A percentile compares a stretch with the other conserved stretches of the same genome.
phyloP scores from a whole-genome alignment of 2,329 filamentous ascomycete genomes.

The Malbranchea cinnamomea region DNA sequence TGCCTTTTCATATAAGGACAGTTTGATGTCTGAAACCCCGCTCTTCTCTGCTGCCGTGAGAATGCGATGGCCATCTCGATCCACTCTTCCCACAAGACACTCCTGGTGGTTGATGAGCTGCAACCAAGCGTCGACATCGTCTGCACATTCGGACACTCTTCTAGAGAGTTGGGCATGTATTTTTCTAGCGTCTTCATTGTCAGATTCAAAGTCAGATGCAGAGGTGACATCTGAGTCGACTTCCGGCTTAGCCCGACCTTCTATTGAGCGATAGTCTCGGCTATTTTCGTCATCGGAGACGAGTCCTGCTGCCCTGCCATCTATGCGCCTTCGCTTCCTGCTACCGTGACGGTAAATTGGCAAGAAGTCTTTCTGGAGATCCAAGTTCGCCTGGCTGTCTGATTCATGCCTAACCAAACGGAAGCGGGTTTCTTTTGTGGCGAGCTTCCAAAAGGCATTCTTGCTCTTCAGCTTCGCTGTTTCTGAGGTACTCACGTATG shows the following conservation, averaged over 20 bases:
- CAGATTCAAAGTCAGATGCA: conserved; percentile 29
- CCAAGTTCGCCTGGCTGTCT: conserved; percentile 9
- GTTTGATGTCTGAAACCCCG: conserved; percentile 62
- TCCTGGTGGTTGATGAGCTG: conserved; percentile 68
- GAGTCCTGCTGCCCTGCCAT: conserved; percentile 12
- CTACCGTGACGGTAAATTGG: conserved; percentile 14
- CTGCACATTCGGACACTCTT: conserved; percentile 48
- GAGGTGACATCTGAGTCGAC: conserved; percentile 35
- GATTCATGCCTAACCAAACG: conserved; percentile 15
- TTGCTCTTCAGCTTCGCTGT: conserved; percentile 34
- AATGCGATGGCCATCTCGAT: conserved; percentile 19
- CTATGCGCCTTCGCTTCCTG: conserved; percentile 28
- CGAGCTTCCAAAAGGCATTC: conserved; percentile 18
- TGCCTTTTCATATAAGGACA: conserved; percentile 67
- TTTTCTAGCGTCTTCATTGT: conserved; percentile 30
- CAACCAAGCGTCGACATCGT: conserved; percentile 59
- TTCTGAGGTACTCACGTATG: conserved; percentile 21
- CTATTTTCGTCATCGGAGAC: conserved; percentile 35
- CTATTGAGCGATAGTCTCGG: conserved; percentile 50
- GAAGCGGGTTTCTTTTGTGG: conserved; percentile 10
- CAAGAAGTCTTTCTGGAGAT: conserved; percentile 20
- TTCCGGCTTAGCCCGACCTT: conserved; percentile 42
- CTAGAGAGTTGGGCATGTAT: conserved; percentile 43
- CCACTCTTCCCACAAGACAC: conserved; percentile 38
- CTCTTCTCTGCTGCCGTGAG: conserved; percentile 46